A percentile compares a stretch with the other conserved stretches of the same genome.
Conservation (phyloP, 768 basidiomycete genomes). For the Podaxis mareebaensis region DNA sequence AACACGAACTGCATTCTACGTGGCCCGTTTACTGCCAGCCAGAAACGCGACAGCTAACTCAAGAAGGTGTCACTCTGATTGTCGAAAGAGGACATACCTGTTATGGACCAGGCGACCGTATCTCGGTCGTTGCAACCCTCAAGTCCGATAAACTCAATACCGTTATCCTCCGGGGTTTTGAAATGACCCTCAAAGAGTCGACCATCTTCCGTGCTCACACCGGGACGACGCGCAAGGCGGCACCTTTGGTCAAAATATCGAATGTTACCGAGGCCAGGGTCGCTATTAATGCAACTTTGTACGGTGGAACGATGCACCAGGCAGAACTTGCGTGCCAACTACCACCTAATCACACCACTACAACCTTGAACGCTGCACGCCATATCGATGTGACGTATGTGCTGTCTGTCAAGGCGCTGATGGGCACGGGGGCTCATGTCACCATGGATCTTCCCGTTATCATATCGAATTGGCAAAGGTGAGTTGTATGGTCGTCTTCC, state of each 20-base stretch:
- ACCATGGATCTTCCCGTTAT: slow-evolving; percentile 77
- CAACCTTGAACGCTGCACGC: slow-evolving; percentile 78
- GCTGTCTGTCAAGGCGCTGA: slow-evolving; percentile 73
- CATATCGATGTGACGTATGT: slow-evolving; percentile 87
- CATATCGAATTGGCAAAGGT: slow-evolving; percentile 87
- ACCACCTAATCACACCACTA: slow-evolving; percentile 72
- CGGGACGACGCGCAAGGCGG: slow-evolving; percentile 53
- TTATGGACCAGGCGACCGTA: slow-evolving; percentile 84
- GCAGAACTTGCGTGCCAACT: slow-evolving; percentile 75
- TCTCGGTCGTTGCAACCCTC: slow-evolving; percentile 69
- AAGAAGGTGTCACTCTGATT: slow-evolving; percentile 64
- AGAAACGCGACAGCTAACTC: slow-evolving; percentile 63
- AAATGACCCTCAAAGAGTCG: slow-evolving; percentile 76
- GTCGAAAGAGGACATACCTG: slow-evolving; percentile 79
- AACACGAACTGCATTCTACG: slow-evolving; percentile 90
- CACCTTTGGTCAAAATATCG: slow-evolving; percentile 53
- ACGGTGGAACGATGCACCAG: slow-evolving; percentile 68
- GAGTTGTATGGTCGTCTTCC: slow-evolving; percentile 25
- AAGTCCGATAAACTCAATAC: slow-evolving; percentile 70
- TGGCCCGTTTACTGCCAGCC: slow-evolving; percentile 90
- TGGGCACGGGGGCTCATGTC: slow-evolving; percentile 65
- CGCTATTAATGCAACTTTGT: slow-evolving; percentile 71
- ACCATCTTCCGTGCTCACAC: slow-evolving; percentile 72
- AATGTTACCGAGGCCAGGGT: slow-evolving; percentile 72
- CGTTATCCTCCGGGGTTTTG: slow-evolving; percentile 79